Conservation (phyloP, 768 basidiomycete species). For the Kwoniella dejecticola region DNA sequence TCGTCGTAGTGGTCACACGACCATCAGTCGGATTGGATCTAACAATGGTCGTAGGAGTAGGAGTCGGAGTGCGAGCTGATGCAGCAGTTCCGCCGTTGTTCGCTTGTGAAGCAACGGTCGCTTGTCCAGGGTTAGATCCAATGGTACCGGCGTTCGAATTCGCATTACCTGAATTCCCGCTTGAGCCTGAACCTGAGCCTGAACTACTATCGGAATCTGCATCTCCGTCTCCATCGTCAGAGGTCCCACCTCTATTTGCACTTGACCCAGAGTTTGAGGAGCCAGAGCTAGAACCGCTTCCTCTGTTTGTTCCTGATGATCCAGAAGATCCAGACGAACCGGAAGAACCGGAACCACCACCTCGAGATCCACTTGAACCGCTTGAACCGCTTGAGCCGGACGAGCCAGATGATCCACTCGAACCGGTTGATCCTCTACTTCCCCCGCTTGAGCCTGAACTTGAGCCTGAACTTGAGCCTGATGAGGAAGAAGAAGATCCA, state of each 20-base stretch:
- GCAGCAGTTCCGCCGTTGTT: background rate
- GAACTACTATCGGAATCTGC: background rate
- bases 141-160: too few relatives aligned
- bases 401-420: background rate
- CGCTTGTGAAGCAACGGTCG: background rate
- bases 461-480: background rate
- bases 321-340: background rate
- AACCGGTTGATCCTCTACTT: background rate
- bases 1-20: too few relatives aligned
- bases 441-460: background rate
- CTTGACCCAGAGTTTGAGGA: background rate
- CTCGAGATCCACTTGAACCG: constrained; percentile 1
- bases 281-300: background rate
- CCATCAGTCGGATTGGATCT: too few relatives aligned
- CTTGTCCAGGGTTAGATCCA: background rate
- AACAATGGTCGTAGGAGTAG: too few relatives aligned
- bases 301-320: background rate
- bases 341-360: constrained; percentile 5
- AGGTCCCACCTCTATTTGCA: background rate
- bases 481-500: constrained; percentile 6
- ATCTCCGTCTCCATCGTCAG: background rate
- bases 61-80: background rate
- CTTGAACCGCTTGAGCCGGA: background rate
- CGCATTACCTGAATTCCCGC: background rate
- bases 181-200: background rate